Percentiles rank a stretch among this genome's conserved stretches.
phyloP scores from a whole-genome alignment of 345 rosid genomes.

The Balakata baccata region DNA sequence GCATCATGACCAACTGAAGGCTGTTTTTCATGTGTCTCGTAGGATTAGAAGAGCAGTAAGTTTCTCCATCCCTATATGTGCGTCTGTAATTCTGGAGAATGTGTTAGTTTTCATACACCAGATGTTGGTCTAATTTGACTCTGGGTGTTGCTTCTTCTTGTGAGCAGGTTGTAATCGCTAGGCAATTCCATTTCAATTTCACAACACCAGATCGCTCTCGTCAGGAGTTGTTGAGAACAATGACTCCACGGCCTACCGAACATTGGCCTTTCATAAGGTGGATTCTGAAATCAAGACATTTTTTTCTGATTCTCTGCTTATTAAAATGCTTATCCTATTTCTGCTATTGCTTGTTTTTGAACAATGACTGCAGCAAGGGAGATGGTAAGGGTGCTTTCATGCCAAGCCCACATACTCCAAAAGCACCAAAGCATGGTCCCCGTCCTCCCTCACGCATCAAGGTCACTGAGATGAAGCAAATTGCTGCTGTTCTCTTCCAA shows the following conservation, averaged over 20 bases:
- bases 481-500: slow-evolving; percentile 88
- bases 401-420: slow-evolving; percentile 72
- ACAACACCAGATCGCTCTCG: slow-evolving; percentile 92
- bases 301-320: not conserved
- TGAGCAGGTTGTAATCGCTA: slow-evolving; percentile 64
- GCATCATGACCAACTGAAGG: slow-evolving; percentile 90
- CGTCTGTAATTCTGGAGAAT: not conserved
- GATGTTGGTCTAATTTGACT: not conserved
- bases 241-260: slow-evolving; percentile 73
- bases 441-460: slow-evolving; percentile 76
- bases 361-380: slow-evolving; percentile 48
- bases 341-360: not conserved
- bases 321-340: not conserved
- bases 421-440: slow-evolving; percentile 92
- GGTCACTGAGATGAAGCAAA: slow-evolving; percentile 70
- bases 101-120: not conserved
- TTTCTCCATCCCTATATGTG: slow-evolving; percentile 14
- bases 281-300: slow-evolving; percentile 7
- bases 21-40: slow-evolving; percentile 83
- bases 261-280: slow-evolving; percentile 85
- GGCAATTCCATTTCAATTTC: slow-evolving; percentile 80
- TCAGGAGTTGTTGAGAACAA: slow-evolving; percentile 67
- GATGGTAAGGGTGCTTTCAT: slow-evolving; percentile 46
- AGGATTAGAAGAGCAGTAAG: slow-evolving; percentile 81
- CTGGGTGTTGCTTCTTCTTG: slow-evolving; percentile 19